Evolutionary conservation across 2,329 filamentous ascomycete genomes (phyloP), one percentile per base, ranked within the genome.

Genomic region (Penicillium sp.): DNA sequence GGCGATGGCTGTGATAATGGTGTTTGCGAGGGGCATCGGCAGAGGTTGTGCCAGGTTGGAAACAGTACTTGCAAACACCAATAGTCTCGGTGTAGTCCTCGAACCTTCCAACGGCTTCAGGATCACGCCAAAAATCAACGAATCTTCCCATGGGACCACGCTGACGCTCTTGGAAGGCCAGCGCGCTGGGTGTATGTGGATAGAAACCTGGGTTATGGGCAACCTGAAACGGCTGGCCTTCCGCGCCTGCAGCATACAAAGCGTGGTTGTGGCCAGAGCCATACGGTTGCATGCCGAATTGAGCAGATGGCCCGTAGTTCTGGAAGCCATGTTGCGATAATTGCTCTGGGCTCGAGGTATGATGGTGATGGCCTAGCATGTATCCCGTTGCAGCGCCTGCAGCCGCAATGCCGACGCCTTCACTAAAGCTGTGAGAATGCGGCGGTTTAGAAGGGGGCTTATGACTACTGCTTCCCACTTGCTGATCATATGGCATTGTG

Each of bases 51-150:
- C 79, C 76, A 7, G 84, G 84, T 56, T 86, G 83, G 63, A 87
- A 87, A 67, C 84, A 87, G 61, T 84, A 75, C 58, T 80, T 84
- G 72, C 84, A 87, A 2, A 87, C 81, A 19, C 84, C 84, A 61
- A 86, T 86, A 55, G 82, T 81, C 69, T 87, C 83, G 1, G 84
- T 86, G 63, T 87, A 87, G 65, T 86, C 84, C 68, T 87, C 84
- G 73, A 85, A 87, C 65, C 81, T 81, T 16, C 78, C 79, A 0
- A 87, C 83, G n/a, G 84, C 84, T 58, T 87, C 83, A 1, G 83
- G 78, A 57, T 83, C 84, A 65, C 78, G 84, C 81, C 81, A 86
- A 76, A 80, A 87, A 62, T 83, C 81, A 36, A 83, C 76, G 29
- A 85, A 76, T 46, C 75, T 79, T 35, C 75, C 76, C 1, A 87